Conservation (phyloP, 305 asterid species). For the Plantago coronopus region DNA sequence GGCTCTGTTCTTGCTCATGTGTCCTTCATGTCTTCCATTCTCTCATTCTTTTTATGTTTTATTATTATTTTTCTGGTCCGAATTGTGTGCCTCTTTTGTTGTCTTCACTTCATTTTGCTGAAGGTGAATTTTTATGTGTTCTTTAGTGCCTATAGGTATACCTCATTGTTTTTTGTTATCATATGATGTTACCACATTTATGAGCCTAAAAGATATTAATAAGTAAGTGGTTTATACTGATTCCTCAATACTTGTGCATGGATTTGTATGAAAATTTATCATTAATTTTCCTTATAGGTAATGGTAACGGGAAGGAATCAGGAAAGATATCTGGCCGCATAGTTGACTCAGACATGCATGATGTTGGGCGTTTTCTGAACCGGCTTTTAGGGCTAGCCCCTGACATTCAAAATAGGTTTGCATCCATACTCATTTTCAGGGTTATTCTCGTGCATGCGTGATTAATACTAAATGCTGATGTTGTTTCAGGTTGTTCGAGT, state of each 20-base stretch:
- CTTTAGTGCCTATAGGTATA: neutral
- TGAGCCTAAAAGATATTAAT: no score
- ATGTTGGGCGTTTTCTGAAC: conserved; percentile 95
- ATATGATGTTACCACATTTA: no score
- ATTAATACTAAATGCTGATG: conserved; percentile 33
- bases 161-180: neutral
- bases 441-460: conserved; percentile 9
- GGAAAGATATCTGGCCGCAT: conserved; percentile 74
- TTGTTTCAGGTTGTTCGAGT: conserved; percentile 82
- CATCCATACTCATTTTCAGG: conserved; percentile 20
- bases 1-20: conserved; percentile 6
- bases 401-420: conserved; percentile 83
- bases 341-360: conserved; percentile 91
- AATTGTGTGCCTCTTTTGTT: no score
- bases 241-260: no score
- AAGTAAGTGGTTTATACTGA: no score
- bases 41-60: no score
- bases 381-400: conserved; percentile 94
- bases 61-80: no score
- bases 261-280: no score
- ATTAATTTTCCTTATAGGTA: conserved; percentile 44
- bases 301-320: conserved; percentile 51
- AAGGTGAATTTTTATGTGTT: no score
- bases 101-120: no score
- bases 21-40: conserved; percentile 5